Base-by-base conservation (phyloP, 371 early-diverging fungal species). In the Circinella minor region DNA sequence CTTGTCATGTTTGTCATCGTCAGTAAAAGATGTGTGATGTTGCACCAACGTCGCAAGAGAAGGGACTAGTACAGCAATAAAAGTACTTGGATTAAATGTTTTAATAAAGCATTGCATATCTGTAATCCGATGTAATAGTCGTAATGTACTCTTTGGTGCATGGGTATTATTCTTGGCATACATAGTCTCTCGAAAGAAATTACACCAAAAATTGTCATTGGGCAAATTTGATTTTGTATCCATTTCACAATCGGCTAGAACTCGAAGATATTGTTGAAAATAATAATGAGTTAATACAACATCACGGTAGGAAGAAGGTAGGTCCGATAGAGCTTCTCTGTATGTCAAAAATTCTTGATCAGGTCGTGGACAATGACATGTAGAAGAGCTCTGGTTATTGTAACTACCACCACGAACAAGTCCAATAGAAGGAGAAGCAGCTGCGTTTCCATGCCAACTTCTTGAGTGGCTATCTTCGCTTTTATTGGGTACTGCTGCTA, bases 101-200 rank as follows among this genome's bases (percentile, higher is more conserved):
- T 92, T 92, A 69, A 93, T 85, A 79, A 90, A 92, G 64, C 92
- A 92, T 20, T 85, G 80, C 54, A 86, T 81, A 47, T 90, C 80
- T 18, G 73, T 71, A n/a, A 86, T 60, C 61, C 75, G 68, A 48
- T 68, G 70, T 0, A 73, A 64, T 1, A 75, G 63, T 13, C 61
- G 62, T 3, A 82, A 55, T 7, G 81, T 78, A 15, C 81, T 74
- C 36, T 72, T 71, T 37, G 68, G 66, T 15, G 57, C 55, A 57
- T 39, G 47, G 9, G 47, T 63, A 67, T 27, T 17, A 18, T 49
- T 15, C 34, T 11, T 43, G 6, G 9, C 43, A 43, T 43, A 3
- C 9, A 36, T 18, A 63, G 47, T 70, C 71, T 70, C 34, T 36
- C 37, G 20, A 61, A 60, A 74, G 27, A 57, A 57, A 7, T 38